Evolutionary conservation across 495 filamentous ascomycete species (phyloP).

Genomic region (Acidiella bohemica): DNA sequence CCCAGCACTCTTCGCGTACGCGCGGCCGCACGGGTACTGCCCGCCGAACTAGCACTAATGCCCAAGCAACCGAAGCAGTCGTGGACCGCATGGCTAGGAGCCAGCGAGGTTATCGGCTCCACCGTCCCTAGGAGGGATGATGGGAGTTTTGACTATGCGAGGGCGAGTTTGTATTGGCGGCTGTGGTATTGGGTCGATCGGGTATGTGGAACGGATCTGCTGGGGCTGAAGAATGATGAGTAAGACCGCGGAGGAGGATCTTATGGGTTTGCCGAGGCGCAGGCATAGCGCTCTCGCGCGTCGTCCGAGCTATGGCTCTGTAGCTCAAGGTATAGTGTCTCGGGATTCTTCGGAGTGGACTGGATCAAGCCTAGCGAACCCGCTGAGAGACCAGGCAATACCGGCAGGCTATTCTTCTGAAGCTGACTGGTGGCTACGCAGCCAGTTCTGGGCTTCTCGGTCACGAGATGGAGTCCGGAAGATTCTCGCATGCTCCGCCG

Average conservation of each 20-base stretch:
- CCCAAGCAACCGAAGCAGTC: slow-evolving; percentile 24
- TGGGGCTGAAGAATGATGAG: slow-evolving; percentile 29
- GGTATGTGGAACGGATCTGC: slow-evolving; percentile 28
- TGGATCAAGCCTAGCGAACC: no score
- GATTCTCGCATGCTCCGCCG: no score
- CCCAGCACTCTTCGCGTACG: no score
- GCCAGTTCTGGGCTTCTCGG: no score
- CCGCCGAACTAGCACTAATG: slow-evolving; percentile 26
- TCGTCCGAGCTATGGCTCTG: neutral
- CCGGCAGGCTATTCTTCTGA: neutral
- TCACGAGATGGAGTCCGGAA: neutral
- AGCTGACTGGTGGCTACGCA: no score
- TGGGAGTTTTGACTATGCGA: slow-evolving; percentile 65
- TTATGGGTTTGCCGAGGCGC: neutral
- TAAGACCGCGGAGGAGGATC: neutral
- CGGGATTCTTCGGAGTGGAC: no score
- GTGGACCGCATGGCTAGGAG: slow-evolving; percentile 33
- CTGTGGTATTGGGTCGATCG: slow-evolving; percentile 26
- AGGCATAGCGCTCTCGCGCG: neutral
- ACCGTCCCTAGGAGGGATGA: slow-evolving; percentile 61
- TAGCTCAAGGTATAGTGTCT: no score
- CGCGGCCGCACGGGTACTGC: no score
- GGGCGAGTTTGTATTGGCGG: slow-evolving; percentile 66
- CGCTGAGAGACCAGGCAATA: no score
- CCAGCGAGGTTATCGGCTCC: slow-evolving; percentile 66